A percentile compares a stretch with the other conserved stretches of the same genome.
Conservation (phyloP, 495 filamentous ascomycete species). For the Penicillium canariense region DNA sequence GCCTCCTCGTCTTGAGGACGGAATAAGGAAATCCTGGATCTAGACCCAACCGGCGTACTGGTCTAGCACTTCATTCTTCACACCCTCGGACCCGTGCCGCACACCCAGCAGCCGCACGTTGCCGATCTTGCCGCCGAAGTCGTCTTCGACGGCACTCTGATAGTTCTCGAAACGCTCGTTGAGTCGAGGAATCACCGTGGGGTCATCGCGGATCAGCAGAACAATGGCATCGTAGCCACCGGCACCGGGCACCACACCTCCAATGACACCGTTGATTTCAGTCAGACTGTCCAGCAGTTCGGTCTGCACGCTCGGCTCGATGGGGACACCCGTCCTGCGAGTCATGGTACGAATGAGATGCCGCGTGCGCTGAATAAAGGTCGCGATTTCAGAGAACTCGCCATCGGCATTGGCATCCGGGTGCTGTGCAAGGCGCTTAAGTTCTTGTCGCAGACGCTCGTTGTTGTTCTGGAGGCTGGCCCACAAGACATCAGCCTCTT, state of each 20-base stretch:
- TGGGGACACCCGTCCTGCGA: slow-evolving; percentile 68
- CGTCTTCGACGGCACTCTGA: slow-evolving; percentile 51
- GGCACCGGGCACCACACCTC: slow-evolving; percentile 90
- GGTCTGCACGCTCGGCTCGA: slow-evolving; percentile 87
- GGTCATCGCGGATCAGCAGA: slow-evolving; percentile 72
- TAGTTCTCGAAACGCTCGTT: slow-evolving; percentile 62
- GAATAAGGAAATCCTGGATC: background rate
- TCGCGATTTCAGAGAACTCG: slow-evolving; percentile 37
- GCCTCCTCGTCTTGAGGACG: too few species aligned
- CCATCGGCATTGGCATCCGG: slow-evolving; percentile 26
- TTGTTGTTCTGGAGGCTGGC: slow-evolving; percentile 69
- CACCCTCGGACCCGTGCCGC: slow-evolving; percentile 84
- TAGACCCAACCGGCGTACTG: slow-evolving; percentile 65
- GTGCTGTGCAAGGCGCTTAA: slow-evolving; percentile 46
- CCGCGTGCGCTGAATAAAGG: slow-evolving; percentile 52
- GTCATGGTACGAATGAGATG: slow-evolving; percentile 73
- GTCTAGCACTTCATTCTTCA: slow-evolving; percentile 60
- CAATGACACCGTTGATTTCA: slow-evolving; percentile 73
- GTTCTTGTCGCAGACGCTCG: slow-evolving; percentile 62
- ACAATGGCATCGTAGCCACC: slow-evolving; percentile 93
- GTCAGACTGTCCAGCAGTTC: slow-evolving; percentile 74
- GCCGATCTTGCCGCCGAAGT: slow-evolving; percentile 59
- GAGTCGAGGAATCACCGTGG: slow-evolving; percentile 60
- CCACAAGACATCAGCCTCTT: slow-evolving; percentile 71
- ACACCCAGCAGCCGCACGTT: slow-evolving; percentile 75